Percentiles rank a stretch among this genome's conserved stretches.
Conservation (phyloP, 306 rosid genomes). For the Cicer pinnatifidum region DNA sequence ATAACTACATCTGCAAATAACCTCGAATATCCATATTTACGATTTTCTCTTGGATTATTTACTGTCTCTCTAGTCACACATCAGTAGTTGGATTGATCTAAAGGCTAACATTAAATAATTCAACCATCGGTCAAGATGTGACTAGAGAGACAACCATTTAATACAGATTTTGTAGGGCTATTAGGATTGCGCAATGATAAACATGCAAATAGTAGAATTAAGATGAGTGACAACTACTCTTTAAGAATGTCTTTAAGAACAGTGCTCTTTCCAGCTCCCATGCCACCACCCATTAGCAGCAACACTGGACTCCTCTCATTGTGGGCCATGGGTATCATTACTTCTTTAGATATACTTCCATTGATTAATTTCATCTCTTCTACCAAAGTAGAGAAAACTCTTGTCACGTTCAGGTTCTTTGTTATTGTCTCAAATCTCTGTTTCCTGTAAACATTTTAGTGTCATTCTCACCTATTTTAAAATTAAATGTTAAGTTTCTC, state of each 20-base stretch:
- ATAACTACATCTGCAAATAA: neutral
- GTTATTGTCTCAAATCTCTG: conserved; percentile 71
- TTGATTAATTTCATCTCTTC: conserved; percentile 80
- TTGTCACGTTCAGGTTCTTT: conserved; percentile 61
- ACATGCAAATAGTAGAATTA: neutral
- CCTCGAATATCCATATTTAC: neutral
- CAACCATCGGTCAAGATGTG: neutral
- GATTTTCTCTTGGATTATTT: neutral
- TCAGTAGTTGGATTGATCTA: neutral
- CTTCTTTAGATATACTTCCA: conserved; percentile 47
- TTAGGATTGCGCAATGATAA: neutral
- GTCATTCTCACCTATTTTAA: neutral
- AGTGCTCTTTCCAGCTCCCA: conserved; percentile 98
- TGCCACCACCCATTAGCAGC: conserved; percentile 94
- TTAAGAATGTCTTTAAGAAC: conserved; percentile 81
- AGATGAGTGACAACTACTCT: conserved; percentile 50
- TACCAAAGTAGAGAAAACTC: conserved; percentile 74
- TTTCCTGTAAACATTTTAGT: conserved; percentile 47
- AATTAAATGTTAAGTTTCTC: neutral
- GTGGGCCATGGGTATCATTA: conserved; percentile 59
- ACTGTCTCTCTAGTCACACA: neutral
- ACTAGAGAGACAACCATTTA: neutral
- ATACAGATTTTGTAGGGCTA: neutral
- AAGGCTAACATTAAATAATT: neutral
- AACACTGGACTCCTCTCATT: conserved; percentile 80